These are phyloP conservation scores for Hypoxylon sp. DNA, from an alignment of 2,329 filamentous ascomycete genomes.

Conservation along the genomic window DNA sequence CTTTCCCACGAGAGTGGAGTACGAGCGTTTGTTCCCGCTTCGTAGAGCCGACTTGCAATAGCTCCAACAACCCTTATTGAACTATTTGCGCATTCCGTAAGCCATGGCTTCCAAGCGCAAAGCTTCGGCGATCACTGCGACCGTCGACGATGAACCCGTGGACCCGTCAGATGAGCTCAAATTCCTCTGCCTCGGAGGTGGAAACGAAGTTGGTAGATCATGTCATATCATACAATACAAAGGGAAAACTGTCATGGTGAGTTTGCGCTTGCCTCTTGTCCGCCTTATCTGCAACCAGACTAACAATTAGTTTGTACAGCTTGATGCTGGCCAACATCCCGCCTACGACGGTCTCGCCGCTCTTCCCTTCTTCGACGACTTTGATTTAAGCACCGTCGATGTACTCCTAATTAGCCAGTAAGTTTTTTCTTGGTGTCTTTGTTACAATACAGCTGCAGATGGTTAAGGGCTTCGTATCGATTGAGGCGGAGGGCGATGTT, in stretches of 20 bases:
- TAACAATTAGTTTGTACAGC: constrained; percentile 65
- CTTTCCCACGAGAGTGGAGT: background rate
- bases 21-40: background rate
- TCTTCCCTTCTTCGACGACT: constrained; percentile 98
- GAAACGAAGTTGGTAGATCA: constrained; percentile 96
- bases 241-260: constrained; percentile 98
- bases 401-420: constrained; percentile 99
- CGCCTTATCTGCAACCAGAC: background rate
- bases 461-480: constrained; percentile 48
- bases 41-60: background rate
- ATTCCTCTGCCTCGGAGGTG: constrained; percentile 93
- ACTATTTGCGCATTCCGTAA: constrained; percentile 3
- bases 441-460: constrained; percentile 35
- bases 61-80: background rate
- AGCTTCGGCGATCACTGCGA: constrained; percentile 78
- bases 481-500: constrained; percentile 39
- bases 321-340: constrained; percentile 97
- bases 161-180: constrained; percentile 95
- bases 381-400: constrained; percentile 96
- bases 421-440: constrained; percentile 62
- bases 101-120: constrained; percentile 95
- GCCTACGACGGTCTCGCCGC: constrained; percentile 95
- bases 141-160: constrained; percentile 83
- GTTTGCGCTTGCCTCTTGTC: constrained; percentile 51
- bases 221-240: constrained; percentile 99